phyloP scores from a whole-genome alignment of 2,329 filamentous ascomycete species.

The Pseudocercospora cruenta region DNA sequence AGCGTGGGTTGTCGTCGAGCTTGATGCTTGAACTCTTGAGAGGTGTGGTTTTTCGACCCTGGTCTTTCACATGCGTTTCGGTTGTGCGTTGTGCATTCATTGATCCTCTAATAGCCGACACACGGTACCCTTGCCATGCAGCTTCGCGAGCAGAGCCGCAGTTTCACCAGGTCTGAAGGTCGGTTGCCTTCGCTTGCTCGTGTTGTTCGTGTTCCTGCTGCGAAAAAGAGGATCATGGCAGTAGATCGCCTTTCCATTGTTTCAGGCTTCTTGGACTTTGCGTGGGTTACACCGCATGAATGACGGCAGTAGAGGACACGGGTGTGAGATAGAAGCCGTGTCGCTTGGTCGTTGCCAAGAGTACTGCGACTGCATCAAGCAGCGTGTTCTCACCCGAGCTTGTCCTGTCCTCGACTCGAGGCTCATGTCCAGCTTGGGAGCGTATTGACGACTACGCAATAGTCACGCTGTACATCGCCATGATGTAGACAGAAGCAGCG shows the following conservation, averaged over 20 bases:
- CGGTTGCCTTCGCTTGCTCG: not conserved
- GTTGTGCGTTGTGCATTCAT: not conserved
- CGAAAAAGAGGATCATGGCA: not conserved
- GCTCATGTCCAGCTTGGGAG: not conserved
- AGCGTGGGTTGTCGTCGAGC: not conserved
- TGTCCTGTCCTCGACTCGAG: not conserved
- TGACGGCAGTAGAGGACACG: not conserved
- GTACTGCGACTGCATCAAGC: not conserved
- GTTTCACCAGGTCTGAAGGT: not conserved
- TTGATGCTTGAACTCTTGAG: not conserved
- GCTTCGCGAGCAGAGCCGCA: constrained; percentile 1
- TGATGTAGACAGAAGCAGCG: not conserved
- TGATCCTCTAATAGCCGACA: constrained; percentile 4
- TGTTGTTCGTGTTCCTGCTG: not conserved
- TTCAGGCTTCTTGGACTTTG: not conserved
- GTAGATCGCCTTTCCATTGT: not conserved
- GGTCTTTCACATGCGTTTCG: constrained; percentile 1
- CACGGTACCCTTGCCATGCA: not conserved
- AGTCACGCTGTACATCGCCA: not conserved
- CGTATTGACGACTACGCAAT: not conserved
- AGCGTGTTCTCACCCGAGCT: not conserved
- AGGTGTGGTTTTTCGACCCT: not conserved
- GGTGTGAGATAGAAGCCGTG: not conserved
- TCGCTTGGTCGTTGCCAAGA: not conserved
- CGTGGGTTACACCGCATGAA: not conserved